Conservation (phyloP, 2,329 filamentous ascomycete species). For the Zasmidium cellare region DNA sequence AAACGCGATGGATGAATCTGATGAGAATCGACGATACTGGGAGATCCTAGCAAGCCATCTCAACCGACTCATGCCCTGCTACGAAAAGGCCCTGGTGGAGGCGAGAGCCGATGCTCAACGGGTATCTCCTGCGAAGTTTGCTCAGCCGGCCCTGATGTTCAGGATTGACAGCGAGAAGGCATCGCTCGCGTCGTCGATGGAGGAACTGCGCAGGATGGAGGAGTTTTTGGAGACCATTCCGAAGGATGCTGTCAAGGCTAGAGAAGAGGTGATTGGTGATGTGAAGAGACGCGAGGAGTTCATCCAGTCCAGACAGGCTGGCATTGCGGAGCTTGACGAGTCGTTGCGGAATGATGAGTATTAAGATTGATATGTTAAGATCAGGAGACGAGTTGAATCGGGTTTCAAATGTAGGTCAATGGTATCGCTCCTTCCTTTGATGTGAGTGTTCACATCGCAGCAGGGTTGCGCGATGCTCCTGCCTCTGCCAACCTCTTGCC, state of each 20-base stretch:
- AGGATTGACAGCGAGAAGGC: constrained; percentile 3
- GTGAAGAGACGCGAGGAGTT: background rate
- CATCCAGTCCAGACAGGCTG: background rate
- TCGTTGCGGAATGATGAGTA: no score
- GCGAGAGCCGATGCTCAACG: constrained; percentile 10
- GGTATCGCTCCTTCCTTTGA: no score
- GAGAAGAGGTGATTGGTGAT: background rate
- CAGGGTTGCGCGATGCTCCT: no score
- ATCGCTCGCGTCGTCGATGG: background rate
- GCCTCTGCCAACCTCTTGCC: no score
- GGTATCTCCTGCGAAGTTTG: constrained; percentile 1
- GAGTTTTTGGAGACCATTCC: constrained; percentile 1
- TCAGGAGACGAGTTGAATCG: no score
- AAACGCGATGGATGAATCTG: background rate
- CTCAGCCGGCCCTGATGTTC: background rate
- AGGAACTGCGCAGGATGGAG: background rate
- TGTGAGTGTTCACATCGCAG: no score
- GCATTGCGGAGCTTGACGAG: background rate
- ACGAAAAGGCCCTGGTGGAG: constrained; percentile 6
- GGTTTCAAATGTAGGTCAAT: no score
- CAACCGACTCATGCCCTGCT: background rate
- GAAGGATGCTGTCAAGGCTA: constrained; percentile 1
- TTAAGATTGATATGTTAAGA: no score
- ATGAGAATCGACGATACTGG: background rate
- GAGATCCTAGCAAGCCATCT: background rate